These are phyloP conservation scores for Onygena corvina DNA, from an alignment of 2,329 filamentous ascomycete genomes.

Conservation along the genomic window DNA sequence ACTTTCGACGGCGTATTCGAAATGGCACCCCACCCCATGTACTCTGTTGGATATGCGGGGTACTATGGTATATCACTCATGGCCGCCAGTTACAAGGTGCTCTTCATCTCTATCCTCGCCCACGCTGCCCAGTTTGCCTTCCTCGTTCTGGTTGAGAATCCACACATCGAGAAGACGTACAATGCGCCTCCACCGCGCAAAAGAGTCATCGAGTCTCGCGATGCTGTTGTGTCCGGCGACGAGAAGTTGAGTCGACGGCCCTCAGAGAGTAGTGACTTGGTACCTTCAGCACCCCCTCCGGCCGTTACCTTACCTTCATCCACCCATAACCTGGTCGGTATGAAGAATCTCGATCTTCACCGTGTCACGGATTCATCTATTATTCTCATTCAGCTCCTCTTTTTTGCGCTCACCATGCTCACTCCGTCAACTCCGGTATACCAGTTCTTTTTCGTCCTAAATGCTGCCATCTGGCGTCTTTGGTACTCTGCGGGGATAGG, in stretches of 20 bases:
- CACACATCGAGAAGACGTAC: constrained; percentile 96
- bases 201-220: constrained; percentile 26
- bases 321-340: constrained; percentile 72
- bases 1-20: constrained; percentile 98
- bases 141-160: constrained; percentile 82
- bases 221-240: constrained; percentile 22
- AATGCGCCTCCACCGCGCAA: constrained; percentile 70
- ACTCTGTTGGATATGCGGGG: constrained; percentile 92
- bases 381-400: constrained; percentile 62
- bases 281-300: constrained; percentile 32
- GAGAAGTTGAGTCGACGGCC: constrained; percentile 22
- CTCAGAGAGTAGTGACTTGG: constrained; percentile 25
- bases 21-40: constrained; percentile 98
- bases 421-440: constrained; percentile 66
- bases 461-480: constrained; percentile 70
- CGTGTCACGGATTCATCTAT: constrained; percentile 74
- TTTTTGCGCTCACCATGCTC: constrained; percentile 58
- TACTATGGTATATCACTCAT: constrained; percentile 98
- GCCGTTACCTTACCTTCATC: constrained; percentile 47
- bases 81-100: constrained; percentile 92
- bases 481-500: constrained; percentile 90
- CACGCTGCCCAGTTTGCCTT: constrained; percentile 93
- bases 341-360: constrained; percentile 76
- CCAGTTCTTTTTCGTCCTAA: constrained; percentile 66
- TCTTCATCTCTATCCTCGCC: constrained; percentile 91